phyloP scores from a whole-genome alignment of 1,284 basidiomycete species.

The Microbotryum lychnidis-dioicae region DNA sequence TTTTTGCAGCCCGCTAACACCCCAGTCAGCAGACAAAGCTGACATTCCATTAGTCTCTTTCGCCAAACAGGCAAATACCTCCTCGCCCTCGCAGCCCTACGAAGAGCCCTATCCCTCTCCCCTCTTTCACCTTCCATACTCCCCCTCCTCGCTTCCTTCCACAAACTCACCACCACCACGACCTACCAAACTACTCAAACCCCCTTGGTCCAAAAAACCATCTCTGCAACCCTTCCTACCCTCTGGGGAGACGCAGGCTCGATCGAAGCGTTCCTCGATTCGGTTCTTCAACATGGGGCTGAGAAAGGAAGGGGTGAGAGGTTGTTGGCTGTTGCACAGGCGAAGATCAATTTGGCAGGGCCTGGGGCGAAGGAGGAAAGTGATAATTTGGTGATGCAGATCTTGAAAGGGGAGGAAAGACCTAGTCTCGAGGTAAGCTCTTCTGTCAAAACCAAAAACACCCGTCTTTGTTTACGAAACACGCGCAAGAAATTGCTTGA shows the following conservation, averaged over 20 bases:
- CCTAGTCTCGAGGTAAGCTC: constrained; percentile 50
- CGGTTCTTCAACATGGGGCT: constrained; percentile 53
- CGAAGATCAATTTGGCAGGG: constrained; percentile 46
- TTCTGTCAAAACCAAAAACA: constrained; percentile 2
- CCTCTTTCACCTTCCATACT: constrained; percentile 57
- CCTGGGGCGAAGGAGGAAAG: constrained; percentile 51
- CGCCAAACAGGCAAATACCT: constrained; percentile 60
- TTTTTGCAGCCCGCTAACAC: not conserved
- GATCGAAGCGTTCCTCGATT: constrained; percentile 59
- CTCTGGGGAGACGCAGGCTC: constrained; percentile 54
- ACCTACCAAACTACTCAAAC: constrained; percentile 37
- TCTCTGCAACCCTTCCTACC: constrained; percentile 43
- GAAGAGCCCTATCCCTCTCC: constrained; percentile 52
- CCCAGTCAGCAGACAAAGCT: not conserved
- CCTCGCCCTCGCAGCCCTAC: constrained; percentile 65
- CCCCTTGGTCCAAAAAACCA: constrained; percentile 40
- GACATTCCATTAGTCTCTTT: not conserved
- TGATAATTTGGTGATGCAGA: constrained; percentile 50
- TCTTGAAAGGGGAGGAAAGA: constrained; percentile 46
- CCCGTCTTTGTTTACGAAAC: too few species aligned
- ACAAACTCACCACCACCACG: constrained; percentile 35
- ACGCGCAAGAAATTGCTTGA: not conserved
- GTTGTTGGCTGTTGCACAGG: constrained; percentile 57
- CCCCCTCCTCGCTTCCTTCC: constrained; percentile 59
- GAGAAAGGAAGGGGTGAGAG: constrained; percentile 44